Base-by-base conservation (phyloP, 2,329 filamentous ascomycete species). In the Botrytis sinoallii region DNA sequence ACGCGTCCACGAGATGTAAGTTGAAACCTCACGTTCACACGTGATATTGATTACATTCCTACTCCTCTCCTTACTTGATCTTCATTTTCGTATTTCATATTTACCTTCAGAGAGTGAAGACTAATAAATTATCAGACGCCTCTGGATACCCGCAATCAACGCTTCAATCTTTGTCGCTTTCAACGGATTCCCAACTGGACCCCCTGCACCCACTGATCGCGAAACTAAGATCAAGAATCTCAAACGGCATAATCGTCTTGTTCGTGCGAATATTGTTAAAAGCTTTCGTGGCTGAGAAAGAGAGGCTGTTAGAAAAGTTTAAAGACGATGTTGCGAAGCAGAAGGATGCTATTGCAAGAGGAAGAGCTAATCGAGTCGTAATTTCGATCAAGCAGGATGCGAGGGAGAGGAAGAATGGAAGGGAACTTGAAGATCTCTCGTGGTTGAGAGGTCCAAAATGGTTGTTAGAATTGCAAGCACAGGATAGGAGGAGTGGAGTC, bases 81-180 rank as follows among this genome's bases (percentile, higher is more conserved):
- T 42, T 38, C 60, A 29, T 22, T 57, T 29, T 25, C 42, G 7
- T 1, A 40, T 1, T 4, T 29, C 0, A 1, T 14, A 0, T 40
- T 25, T 32, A 14, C 16, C 22, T 29, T 22, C 3, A 55, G 14
- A 29, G 22, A 42, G n/a, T 42, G 12, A 42, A 32, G 9, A 42
- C n/a, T 57, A 22, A 57, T 5, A 55, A 22, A 16, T 42, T 10
- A 9, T 10, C 44, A 60, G 66, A 42, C 38, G 22, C 22, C 52
- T 22, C 35, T 71, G 44, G n/a, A 70, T 32, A 73, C 75, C 75
- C 61, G 70, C 70, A 22, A 61, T 74, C 9, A 63, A 70, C 32
- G 65, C 75, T 25, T 76, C 77, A 20, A 79, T 80, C 73, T 80
- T 80, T 70, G 68, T 73, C n/a, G 76, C 78, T 7, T 80, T 79